Evolutionary conservation across 495 filamentous ascomycete species (phyloP).

Genomic region (Talaromyces stipitatus): DNA sequence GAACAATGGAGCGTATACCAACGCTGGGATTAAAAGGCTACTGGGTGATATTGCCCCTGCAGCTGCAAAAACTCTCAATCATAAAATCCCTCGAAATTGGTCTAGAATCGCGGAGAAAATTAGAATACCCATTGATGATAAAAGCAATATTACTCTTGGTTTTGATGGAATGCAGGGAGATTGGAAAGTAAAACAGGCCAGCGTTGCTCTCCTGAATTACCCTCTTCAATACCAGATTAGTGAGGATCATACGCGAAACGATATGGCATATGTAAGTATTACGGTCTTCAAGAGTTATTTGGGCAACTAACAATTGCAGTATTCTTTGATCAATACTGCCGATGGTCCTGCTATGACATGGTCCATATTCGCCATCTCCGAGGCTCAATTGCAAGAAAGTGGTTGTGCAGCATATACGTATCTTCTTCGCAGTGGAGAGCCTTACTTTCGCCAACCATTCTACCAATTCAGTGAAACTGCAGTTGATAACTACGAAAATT

Average conservation of each 20-base stretch:
- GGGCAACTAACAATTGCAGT: slow-evolving; percentile 17
- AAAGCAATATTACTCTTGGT: not conserved
- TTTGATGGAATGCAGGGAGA: slow-evolving; percentile 43
- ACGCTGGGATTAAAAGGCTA: not conserved
- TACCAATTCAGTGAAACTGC: slow-evolving; percentile 40
- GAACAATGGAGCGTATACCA: slow-evolving; percentile 4
- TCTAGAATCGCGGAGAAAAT: slow-evolving; percentile 4
- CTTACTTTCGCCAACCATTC: slow-evolving; percentile 48
- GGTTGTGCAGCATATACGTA: slow-evolving; percentile 52
- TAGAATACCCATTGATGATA: not conserved
- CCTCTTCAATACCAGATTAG: slow-evolving; percentile 37
- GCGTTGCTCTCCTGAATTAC: slow-evolving; percentile 50
- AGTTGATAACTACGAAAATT: slow-evolving; percentile 36
- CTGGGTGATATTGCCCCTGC: not conserved
- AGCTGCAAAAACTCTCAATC: not conserved
- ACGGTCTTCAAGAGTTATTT: not conserved
- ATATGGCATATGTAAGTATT: slow-evolving; percentile 41
- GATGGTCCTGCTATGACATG: slow-evolving; percentile 58
- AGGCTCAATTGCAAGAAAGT: slow-evolving; percentile 42
- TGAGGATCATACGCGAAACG: slow-evolving; percentile 18
- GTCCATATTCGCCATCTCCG: slow-evolving; percentile 46
- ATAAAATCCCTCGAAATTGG: slow-evolving; percentile 1
- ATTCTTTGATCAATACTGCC: slow-evolving; percentile 47
- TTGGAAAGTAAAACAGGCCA: slow-evolving; percentile 52
- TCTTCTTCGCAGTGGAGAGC: slow-evolving; percentile 39